Percentiles rank a stretch among this genome's conserved stretches.
phyloP scores from a whole-genome alignment of 306 rosid species.

The Ziziphus jujuba region DNA sequence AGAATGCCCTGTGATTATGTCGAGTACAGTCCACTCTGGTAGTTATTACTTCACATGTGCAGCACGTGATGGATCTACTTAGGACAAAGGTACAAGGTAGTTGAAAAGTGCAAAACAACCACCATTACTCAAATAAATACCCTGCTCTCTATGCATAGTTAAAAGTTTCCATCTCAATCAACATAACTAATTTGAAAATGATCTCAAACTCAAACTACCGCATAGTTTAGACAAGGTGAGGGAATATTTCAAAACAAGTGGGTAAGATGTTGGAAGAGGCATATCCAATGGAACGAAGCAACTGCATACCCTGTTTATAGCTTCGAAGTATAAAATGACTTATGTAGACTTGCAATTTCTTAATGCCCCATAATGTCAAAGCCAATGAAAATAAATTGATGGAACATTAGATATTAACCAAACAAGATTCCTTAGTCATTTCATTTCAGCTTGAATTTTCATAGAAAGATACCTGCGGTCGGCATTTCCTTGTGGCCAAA shows the following conservation, averaged over 20 bases:
- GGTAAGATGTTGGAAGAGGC: conserved; percentile 1
- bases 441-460: conserved; percentile 8
- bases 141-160: no score
- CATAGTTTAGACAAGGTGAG: neutral
- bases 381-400: neutral
- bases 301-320: conserved; percentile 7
- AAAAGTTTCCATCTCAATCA: no score
- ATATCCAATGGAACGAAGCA: conserved; percentile 8
- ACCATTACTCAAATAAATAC: no score
- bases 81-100: no score
- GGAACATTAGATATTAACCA: neutral
- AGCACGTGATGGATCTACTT: no score
- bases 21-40: no score
- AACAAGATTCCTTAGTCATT: neutral
- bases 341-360: neutral
- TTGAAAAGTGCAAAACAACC: no score
- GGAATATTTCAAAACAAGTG: neutral
- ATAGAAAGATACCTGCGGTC: conserved; percentile 58
- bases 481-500: conserved; percentile 90
- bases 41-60: no score
- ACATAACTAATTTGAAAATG: neutral
- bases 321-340: neutral
- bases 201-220: neutral
- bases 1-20: no score
- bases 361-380: neutral